Conservation (phyloP, 768 basidiomycete genomes). For the Boletus rubroflammeus region DNA sequence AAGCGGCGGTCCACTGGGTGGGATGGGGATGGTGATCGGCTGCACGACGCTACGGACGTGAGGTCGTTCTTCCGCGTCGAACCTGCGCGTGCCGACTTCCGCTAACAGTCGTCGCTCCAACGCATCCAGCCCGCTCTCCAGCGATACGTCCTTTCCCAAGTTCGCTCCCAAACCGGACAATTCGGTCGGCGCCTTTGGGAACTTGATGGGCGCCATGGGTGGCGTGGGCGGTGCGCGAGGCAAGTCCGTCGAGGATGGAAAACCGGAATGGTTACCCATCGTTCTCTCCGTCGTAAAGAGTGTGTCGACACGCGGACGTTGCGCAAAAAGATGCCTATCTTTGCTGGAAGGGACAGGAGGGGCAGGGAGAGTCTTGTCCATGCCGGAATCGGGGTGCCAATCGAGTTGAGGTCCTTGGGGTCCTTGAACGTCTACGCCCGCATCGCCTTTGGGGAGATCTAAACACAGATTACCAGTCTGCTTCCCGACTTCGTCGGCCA, state of each 20-base stretch:
- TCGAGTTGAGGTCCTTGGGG: constrained; percentile 17
- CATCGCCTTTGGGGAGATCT: constrained; percentile 23
- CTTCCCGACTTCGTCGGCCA: constrained; percentile 57
- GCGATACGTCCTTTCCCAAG: constrained; percentile 16
- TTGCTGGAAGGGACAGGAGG: constrained; percentile 54
- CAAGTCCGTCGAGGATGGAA: constrained; percentile 15
- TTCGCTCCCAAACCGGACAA: constrained; percentile 23
- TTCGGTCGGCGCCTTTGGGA: constrained; percentile 33
- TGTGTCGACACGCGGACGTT: constrained; percentile 29
- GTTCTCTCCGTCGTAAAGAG: constrained; percentile 23
- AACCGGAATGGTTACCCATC: constrained; percentile 6
- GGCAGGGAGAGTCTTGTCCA: constrained; percentile 59
- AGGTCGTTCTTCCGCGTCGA: constrained; percentile 29
- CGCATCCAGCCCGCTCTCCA: constrained; percentile 65
- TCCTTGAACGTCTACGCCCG: constrained; percentile 15
- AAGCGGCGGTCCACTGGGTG: constrained; percentile 24
- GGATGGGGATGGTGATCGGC: constrained; percentile 41
- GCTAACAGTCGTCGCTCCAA: constrained; percentile 64
- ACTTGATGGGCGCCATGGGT: constrained; percentile 39
- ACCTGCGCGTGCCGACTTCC: constrained; percentile 66
- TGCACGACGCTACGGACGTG: constrained; percentile 38
- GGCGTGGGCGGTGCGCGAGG: constrained; percentile 47
- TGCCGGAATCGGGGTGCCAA: constrained; percentile 16
- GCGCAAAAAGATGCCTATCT: constrained; percentile 12
- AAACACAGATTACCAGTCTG: constrained; percentile 26